phyloP scores from a whole-genome alignment of 345 rosid genomes.

The Ricinus communis region DNA sequence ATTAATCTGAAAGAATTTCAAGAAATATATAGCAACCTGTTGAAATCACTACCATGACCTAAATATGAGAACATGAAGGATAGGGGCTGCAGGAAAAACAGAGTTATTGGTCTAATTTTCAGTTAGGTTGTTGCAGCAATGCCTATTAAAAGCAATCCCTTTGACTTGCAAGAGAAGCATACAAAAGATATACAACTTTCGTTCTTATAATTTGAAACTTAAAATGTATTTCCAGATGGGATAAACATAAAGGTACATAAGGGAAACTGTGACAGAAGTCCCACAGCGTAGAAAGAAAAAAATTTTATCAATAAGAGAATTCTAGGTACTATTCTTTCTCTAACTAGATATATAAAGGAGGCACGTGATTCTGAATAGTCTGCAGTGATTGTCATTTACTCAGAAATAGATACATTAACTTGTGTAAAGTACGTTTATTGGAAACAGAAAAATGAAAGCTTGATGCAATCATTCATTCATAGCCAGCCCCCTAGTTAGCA shows the following conservation, averaged over 20 bases:
- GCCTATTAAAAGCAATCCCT: background rate
- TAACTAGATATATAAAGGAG: too few species aligned
- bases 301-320: too few species aligned
- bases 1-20: constrained; percentile 7
- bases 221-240: background rate
- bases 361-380: too few species aligned
- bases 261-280: background rate
- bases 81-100: background rate
- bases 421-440: too few species aligned
- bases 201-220: constrained; percentile 1
- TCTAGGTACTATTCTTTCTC: too few species aligned
- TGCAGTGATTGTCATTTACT: too few species aligned
- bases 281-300: too few species aligned
- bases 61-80: background rate
- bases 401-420: too few species aligned
- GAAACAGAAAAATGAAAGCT: too few species aligned
- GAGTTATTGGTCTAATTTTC: background rate
- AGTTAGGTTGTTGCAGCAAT: background rate
- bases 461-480: too few species aligned
- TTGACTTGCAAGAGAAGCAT: background rate
- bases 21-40: too few species aligned
- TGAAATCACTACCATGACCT: background rate
- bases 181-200: background rate
- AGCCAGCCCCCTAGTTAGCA: too few species aligned
- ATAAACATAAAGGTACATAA: background rate